Evolutionary conservation across 768 basidiomycete genomes (phyloP), one percentile per base, ranked within the genome.

Genomic region (Suillus plorans): DNA sequence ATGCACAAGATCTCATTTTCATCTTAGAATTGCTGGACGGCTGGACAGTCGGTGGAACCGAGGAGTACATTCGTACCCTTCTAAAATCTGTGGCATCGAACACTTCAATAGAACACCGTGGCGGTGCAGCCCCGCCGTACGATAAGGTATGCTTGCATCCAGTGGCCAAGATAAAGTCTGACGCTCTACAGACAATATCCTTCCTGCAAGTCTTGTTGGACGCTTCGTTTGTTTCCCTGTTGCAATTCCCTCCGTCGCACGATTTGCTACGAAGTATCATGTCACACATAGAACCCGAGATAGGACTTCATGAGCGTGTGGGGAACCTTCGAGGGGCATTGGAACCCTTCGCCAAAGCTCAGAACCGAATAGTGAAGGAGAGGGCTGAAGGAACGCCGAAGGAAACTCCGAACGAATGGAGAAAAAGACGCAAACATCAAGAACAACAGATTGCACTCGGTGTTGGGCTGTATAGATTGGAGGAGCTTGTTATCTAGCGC

Each of bases 151-250:
- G 77, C 0, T 70, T 89, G 28, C 81, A 87, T 14, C 63, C 79
- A 1, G 87, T 88, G 16, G 69, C 90, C 20, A 82, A 83, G n/a
- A 76, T 75, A 49, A 75, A 83, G 20, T 64, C 62, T 63, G 57
- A 36, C 60, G 45, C 55, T 42, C 12, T 64, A 18, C 71, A 91
- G 89, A 76, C 87, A 61, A 73, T 89, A 28, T 67, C 73, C 0
- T 89, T 93, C 78, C 71, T 89, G 9, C 88, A 90, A 75, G 78
- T 80, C 6, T 72, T 92, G 62, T 80, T 94, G 34, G 92, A 94
- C 73, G 83, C 91, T 0, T 88, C 85, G 14, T 91, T 91, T 72
- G 80, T 93, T 55, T 76, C 81, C 1, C 80, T 94, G 25, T 79
- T 94, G 14, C 34, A 89, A 65, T 81, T 92, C 70, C 74, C 82